Evolutionary conservation across 2,329 filamentous ascomycete genomes (phyloP).

Genomic region (Exserohilum turcica): DNA sequence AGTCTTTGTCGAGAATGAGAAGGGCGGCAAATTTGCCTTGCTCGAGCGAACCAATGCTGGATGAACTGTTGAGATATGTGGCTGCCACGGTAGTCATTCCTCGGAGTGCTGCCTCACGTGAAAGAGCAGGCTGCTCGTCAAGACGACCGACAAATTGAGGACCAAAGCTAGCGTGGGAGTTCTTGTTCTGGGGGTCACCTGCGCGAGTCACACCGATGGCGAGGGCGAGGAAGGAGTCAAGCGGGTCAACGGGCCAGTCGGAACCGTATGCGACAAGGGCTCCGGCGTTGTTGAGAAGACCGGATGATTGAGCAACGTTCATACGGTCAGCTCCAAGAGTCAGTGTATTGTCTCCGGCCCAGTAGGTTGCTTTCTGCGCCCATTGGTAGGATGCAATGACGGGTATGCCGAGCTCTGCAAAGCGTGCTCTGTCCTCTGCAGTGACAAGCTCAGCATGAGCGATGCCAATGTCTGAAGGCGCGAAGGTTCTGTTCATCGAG

Average conservation of each 20-base stretch:
- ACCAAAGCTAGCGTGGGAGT: conserved; percentile 4
- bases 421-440: conserved; percentile 2
- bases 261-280: conserved; percentile 5
- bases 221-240: conserved; percentile 7
- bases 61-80: conserved; percentile 1
- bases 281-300: background rate
- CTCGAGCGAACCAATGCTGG: conserved; percentile 7
- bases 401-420: background rate
- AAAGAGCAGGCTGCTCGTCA: conserved; percentile 2
- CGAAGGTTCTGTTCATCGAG: background rate
- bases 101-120: conserved; percentile 3
- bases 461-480: background rate
- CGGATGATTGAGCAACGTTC: background rate
- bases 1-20: conserved; percentile 3
- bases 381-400: conserved; percentile 4
- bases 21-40: conserved; percentile 6
- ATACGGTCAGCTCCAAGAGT: conserved; percentile 1
- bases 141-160: conserved; percentile 3
- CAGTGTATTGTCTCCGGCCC: background rate
- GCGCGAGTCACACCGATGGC: conserved; percentile 2
- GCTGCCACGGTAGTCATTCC: conserved; percentile 4
- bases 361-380: conserved; percentile 2
- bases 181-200: conserved; percentile 4
- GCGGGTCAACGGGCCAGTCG: conserved; percentile 7
- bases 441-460: background rate